Base-by-base conservation (phyloP, 2,329 filamentous ascomycete genomes). In the Acrodontium crateriforme region DNA sequence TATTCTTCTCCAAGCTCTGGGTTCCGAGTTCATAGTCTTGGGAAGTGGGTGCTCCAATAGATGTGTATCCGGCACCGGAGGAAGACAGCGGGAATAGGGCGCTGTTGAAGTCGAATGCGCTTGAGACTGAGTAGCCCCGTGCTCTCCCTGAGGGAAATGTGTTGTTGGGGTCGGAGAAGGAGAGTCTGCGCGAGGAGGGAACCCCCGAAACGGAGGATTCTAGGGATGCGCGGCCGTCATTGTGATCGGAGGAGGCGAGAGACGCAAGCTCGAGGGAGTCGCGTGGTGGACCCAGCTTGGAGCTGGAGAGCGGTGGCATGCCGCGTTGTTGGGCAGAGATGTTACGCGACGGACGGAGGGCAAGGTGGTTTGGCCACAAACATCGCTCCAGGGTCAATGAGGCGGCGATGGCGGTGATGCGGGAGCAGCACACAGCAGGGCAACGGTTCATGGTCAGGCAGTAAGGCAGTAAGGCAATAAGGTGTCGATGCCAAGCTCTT, bases 261-360 rank as follows among this genome's bases (percentile, higher is more conserved):
- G 85, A 94, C 35, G 85, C 89, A 33, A 98, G 78, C 63, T 98
- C 89, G 49, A 98, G 74, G 25, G 87, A 95, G 66, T 98, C 89
- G 60, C 89, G 81, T 36, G 72, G 60, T 9, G 61, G 59, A n/a
- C n/a, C n/a, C n/a, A n/a, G n/a, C n/a, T n/a, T n/a, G n/a, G n/a
- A n/a, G n/a, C n/a, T n/a, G 21, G 29, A 25, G 19, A 35, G 31
- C 18, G 9, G 18, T 20, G 18, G 9, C 18, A 20, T 20, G n/a
- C n/a, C n/a, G n/a, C n/a, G n/a, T n/a, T n/a, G n/a, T n/a, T n/a
- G n/a, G n/a, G n/a, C n/a, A n/a, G n/a, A n/a, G n/a, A n/a, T n/a
- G n/a, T n/a, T n/a, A n/a, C n/a, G n/a, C n/a, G n/a, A n/a, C n/a
- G n/a, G n/a, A n/a, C n/a, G n/a, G n/a, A n/a, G n/a, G n/a, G n/a